Evolutionary conservation across 768 basidiomycete genomes (phyloP), one percentile per base, ranked within the genome.

Genomic region (Hericium erinaceus): DNA sequence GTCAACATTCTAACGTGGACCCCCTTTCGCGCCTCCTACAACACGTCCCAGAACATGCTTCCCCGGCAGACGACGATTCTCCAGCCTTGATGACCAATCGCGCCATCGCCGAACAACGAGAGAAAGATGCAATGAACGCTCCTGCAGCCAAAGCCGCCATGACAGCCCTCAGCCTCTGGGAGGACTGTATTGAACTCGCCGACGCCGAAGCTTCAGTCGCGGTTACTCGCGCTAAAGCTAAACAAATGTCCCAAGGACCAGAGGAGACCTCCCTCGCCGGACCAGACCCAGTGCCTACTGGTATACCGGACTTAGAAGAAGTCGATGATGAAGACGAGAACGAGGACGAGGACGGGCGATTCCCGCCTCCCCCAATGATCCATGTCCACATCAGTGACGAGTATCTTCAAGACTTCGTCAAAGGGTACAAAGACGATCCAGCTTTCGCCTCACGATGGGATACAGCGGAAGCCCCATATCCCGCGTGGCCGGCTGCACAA

Each of bases 1-100:
- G 65, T n/a, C 57, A 70, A 0, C 73, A 74, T 48, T 72, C 68
- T 1, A 74, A 74, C 51, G 57, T 68, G 15, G 67, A 68, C 46
- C 67, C 67, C 1, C 26, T 68, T 5, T 66, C 66, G 8, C n/a
- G 65, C 11, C 57, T 68, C 10, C 51, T 54, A 0, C 10, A 41
- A 20, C 20, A 8, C 13, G 33, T 48, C 0, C 55, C 51, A 6
- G 20, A 46, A 0, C 54, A 57, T 24, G 20, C 15, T 7, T 52
- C 59, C 0, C 61, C 55, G 1, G n/a, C 13, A 2, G 40, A 41
- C 4, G 40, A 41, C 8, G 40, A 41, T 2, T 41, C 40, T 2
- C 40, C 40, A 2, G 12, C 40, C 40, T 4, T 41, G 5, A 26
- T 26, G 26, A 26, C 40, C 40, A 41, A 41, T 8, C 40, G 40